phyloP scores from a whole-genome alignment of 2,329 filamentous ascomycete genomes.

The Achaetomium macrosporum region DNA sequence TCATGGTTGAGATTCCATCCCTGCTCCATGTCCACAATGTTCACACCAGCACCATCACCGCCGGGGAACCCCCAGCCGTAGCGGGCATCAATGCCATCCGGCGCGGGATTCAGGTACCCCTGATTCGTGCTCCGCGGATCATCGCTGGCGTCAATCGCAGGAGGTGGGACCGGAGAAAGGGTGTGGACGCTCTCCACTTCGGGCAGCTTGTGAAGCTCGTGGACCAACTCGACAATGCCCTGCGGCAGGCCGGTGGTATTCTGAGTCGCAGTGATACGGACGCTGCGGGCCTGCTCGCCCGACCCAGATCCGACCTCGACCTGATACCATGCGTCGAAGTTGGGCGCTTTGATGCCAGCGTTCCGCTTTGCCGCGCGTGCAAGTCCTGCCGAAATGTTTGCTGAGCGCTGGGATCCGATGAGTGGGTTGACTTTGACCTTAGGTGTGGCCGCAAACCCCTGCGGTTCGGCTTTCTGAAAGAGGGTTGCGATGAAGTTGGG shows the following conservation, averaged over 20 bases:
- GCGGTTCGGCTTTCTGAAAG: neutral
- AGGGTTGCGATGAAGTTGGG: conserved; percentile 8
- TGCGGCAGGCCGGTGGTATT: neutral
- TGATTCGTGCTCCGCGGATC: conserved; percentile 15
- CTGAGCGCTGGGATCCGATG: neutral
- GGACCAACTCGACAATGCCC: conserved; percentile 7
- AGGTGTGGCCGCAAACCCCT: neutral
- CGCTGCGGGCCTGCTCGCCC: neutral
- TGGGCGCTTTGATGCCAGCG: neutral
- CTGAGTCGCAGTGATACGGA: neutral
- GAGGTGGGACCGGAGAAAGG: conserved; percentile 4
- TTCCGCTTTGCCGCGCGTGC: neutral
- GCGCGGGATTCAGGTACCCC: conserved; percentile 14
- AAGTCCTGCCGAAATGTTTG: neutral
- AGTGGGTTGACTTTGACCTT: neutral
- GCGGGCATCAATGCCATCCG: conserved; percentile 14
- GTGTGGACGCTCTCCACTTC: conserved; percentile 10
- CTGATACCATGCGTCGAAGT: conserved; percentile 14
- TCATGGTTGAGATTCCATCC: conserved; percentile 19
- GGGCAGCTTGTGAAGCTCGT: conserved; percentile 1
- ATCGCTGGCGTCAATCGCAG: conserved; percentile 7
- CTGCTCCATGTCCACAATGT: conserved; percentile 17
- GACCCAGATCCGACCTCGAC: neutral
- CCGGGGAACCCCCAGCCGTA: conserved; percentile 18
- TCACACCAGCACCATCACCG: conserved; percentile 13